Base-by-base conservation (phyloP, 768 basidiomycete genomes). In the Coprinellus micaceus region DNA sequence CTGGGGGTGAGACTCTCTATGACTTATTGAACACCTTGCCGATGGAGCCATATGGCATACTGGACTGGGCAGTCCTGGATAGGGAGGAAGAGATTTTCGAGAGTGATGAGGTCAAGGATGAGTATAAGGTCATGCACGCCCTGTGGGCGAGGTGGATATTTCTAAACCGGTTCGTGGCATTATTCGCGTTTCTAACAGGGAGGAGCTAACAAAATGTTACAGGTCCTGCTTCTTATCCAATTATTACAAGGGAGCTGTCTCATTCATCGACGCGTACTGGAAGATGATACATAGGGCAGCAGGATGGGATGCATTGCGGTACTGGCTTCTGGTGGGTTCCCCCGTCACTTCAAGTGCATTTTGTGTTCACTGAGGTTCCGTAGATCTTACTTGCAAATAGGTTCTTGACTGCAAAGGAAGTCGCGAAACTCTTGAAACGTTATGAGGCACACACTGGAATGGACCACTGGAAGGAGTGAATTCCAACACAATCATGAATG, bases 61-160 rank as follows among this genome's bases (percentile, higher is more conserved):
- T 88, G 41, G 77, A 78, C 2, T 91, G 89, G 89, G 74, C 78
- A 37, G 75, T 92, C 7, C 49, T 87, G 7, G 88, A 90, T 57
- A 71, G 81, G 39, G 89, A 91, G 63, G 90, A 90, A 48, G 89
- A 91, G 59, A 75, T 91, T 0, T 90, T 82, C 55, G 86, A 89
- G 58, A 71, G 79, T 44, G 85, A 88, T 58, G 84, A 90, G 62
- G 73, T 90, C 11, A 74, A 75, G 39, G 88, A 89, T 55, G 87
- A 90, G 59, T 82, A 87, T 56, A 92, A 91, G 66, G 83, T 90
- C 6, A 86, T 92, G 75, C 81, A 83, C 54, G 87, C 88, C 4
- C 69, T 91, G 12, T 91, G 89, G 89, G 82, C 74, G 12, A 66
- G 90, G 51, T 91, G 88, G 88, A 87, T 90, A 2, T 68, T 84